A percentile compares a stretch with the other conserved stretches of the same genome.
Conservation (phyloP, 2,329 filamentous ascomycete genomes). For the Coniochaeta sp. region DNA sequence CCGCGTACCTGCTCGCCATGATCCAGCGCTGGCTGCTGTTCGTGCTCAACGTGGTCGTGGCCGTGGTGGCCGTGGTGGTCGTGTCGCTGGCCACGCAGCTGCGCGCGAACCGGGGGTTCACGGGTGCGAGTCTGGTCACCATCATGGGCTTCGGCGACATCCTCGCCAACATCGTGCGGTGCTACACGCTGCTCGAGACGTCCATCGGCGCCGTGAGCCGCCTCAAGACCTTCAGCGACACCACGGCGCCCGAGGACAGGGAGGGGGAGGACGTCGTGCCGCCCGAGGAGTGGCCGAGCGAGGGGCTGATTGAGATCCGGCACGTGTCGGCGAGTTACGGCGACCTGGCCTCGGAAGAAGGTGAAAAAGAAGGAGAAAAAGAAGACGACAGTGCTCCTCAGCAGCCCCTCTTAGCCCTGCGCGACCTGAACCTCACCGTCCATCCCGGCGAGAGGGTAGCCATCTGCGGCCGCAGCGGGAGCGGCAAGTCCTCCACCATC, state of each 20-base stretch:
- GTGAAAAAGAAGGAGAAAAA: too few relatives aligned
- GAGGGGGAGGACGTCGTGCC: constrained; percentile 18
- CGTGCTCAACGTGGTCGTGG: constrained; percentile 40
- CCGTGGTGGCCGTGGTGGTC: constrained; percentile 37
- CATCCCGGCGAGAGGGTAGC: constrained; percentile 27
- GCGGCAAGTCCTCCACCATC: constrained; percentile 37
- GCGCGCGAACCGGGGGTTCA: constrained; percentile 25
- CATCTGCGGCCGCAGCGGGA: constrained; percentile 35
- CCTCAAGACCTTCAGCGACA: constrained; percentile 21
- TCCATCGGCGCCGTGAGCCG: constrained; percentile 29
- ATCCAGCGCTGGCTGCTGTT: constrained; percentile 52
- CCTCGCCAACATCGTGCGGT: constrained; percentile 20
- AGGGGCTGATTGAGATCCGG: constrained; percentile 15
- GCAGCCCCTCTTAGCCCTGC: constrained; percentile 14
- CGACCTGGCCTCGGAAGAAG: not conserved
- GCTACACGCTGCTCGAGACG: constrained; percentile 25
- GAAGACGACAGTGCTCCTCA: too few relatives aligned
- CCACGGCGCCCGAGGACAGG: constrained; percentile 12
- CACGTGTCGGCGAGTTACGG: constrained; percentile 19
- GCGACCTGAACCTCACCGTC: constrained; percentile 21
- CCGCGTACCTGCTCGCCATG: constrained; percentile 49
- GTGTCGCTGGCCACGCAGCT: constrained; percentile 40
- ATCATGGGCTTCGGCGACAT: constrained; percentile 27
- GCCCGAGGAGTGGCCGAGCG: constrained; percentile 16
- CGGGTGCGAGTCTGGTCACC: constrained; percentile 29